Conservation (phyloP, 2,329 filamentous ascomycete genomes). For the Microsporum canis region DNA sequence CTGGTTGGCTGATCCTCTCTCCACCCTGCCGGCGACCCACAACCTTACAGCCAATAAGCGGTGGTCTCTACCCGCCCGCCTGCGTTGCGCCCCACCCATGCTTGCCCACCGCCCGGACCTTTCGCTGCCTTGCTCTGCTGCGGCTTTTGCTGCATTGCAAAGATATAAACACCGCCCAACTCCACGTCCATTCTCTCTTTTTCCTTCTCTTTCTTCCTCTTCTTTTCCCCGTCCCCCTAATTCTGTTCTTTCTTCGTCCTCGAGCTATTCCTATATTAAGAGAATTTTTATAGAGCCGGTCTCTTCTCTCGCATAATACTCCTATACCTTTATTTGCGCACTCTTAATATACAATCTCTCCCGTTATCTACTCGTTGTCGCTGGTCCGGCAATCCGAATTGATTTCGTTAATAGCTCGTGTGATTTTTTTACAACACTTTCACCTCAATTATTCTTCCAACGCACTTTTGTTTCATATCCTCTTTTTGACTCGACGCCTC, state of each 20-base stretch:
- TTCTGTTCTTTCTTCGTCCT: conserved; percentile 16
- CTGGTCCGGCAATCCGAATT: conserved; percentile 12
- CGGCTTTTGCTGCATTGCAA: neutral
- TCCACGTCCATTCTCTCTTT: conserved; percentile 3
- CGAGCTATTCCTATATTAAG: conserved; percentile 23
- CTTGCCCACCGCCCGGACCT: neutral
- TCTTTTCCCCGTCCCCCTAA: neutral
- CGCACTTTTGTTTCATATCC: neutral
- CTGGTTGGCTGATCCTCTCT: neutral
- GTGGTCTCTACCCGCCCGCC: neutral
- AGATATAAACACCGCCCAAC: conserved; percentile 7
- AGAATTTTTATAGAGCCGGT: conserved; percentile 6
- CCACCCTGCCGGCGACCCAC: neutral
- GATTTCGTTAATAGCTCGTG: conserved; percentile 15
- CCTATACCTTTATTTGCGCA: neutral
- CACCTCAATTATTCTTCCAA: neutral
- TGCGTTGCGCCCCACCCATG: neutral
- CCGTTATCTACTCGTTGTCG: conserved; percentile 11
- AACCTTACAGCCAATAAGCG: neutral
- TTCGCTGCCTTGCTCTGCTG: conserved; percentile 18
- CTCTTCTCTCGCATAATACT: conserved; percentile 5
- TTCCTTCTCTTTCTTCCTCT: neutral
- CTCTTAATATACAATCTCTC: conserved; percentile 11
- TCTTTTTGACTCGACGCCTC: conserved; percentile 1
- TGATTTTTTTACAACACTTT: conserved; percentile 2